These are phyloP conservation scores for Candida incommunis DNA, from an alignment of 805 yeast genomes.

Conservation along the genomic window DNA sequence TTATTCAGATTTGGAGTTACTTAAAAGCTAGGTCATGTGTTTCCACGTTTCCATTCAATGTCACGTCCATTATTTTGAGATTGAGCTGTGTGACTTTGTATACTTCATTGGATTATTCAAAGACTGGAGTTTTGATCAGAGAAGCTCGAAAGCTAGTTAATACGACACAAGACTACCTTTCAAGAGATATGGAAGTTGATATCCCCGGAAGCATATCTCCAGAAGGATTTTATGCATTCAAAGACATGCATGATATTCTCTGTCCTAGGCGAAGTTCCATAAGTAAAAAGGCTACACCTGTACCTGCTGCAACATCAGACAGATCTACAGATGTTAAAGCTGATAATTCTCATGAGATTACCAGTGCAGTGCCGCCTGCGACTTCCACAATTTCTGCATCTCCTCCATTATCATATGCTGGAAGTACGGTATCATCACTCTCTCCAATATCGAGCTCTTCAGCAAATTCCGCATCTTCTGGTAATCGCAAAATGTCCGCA, in stretches of 20 bases:
- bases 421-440: background rate
- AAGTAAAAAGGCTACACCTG: background rate
- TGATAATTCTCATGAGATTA: background rate
- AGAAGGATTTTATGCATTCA: background rate
- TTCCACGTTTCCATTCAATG: background rate
- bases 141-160: background rate
- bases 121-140: background rate
- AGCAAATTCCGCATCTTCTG: background rate
- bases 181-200: background rate
- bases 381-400: background rate
- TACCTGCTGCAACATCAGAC: background rate
- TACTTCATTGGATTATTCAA: background rate
- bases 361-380: background rate
- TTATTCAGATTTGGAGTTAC: conserved; percentile 1
- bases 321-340: background rate
- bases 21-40: background rate
- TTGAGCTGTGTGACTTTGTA: background rate
- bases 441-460: background rate
- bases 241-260: background rate
- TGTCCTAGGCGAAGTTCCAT: background rate
- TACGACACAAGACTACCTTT: background rate
- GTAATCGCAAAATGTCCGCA: background rate
- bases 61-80: background rate
- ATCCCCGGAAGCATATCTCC: background rate
- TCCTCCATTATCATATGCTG: background rate